phyloP scores from a whole-genome alignment of 306 rosid genomes.

The Prunus armeniaca region DNA sequence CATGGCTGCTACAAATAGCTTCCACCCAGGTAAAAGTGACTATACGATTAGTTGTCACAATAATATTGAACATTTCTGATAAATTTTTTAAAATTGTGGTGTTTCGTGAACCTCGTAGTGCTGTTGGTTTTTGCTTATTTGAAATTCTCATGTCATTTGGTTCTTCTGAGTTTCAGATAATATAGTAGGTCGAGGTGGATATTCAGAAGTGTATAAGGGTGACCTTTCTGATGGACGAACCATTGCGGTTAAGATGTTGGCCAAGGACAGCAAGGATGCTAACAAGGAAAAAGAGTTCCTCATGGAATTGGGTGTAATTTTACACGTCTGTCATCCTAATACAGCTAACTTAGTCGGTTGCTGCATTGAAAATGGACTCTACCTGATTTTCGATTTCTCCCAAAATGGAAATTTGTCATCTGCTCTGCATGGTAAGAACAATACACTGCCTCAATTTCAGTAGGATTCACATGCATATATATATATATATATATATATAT shows the following conservation, averaged over 20 bases:
- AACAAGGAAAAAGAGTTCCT: slow-evolving; percentile 90
- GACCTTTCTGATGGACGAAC: slow-evolving; percentile 51
- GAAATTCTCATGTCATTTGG: background rate
- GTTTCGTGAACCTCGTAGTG: background rate
- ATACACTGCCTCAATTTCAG: background rate
- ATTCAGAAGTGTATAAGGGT: slow-evolving; percentile 89
- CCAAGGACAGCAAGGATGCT: slow-evolving; percentile 73
- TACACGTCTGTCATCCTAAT: slow-evolving; percentile 83
- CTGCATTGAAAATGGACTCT: slow-evolving; percentile 85
- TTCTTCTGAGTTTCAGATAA: slow-evolving; percentile 43
- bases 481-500: slow-evolving; percentile 5
- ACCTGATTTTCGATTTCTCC: slow-evolving; percentile 70
- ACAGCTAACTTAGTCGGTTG: slow-evolving; percentile 72
- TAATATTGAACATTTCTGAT: background rate
- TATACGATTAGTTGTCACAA: background rate
- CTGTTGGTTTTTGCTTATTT: background rate
- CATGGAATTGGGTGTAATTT: slow-evolving; percentile 84
- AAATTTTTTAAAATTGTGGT: background rate
- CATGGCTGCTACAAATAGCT: slow-evolving; percentile 61
- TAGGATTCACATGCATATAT: background rate
- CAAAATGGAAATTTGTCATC: slow-evolving; percentile 89
- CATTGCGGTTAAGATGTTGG: slow-evolving; percentile 86
- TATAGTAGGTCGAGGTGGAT: slow-evolving; percentile 83
- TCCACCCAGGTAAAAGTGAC: slow-evolving; percentile 63
- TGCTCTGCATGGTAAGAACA: slow-evolving; percentile 72